Base-by-base conservation (phyloP, 202 grass and related monocot genomes). In the Bolboschoenoplectus hybrid region DNA sequence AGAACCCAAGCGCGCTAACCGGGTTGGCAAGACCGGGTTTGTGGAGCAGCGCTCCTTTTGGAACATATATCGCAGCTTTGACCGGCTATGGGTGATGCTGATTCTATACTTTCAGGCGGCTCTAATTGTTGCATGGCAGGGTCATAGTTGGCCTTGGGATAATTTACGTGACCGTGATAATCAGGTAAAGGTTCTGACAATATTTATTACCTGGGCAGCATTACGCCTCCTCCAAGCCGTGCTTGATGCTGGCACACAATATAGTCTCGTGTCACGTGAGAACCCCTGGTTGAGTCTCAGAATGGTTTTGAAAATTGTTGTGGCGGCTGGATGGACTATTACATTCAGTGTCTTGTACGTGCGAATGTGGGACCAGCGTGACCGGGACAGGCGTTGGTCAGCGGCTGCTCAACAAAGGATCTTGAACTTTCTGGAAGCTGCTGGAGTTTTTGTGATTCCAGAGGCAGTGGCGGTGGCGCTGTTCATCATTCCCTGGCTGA, bases 11-110 rank as follows among this genome's bases (percentile, higher is more conserved):
- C 82, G 88, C 75, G 0, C 41, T 55, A 80, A 80, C 63, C 84
- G 91, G 67, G 84, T 95, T 65, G 93, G 96, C 17, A 98, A 98
- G 86, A 98, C 96, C 32, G 96, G 96, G 10, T 98, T 98, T 56
- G 96, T 98, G 9, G 96, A 98, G 87, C 93, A 95, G 84, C 89
- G 93, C 6, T 98, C 96, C 35, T 98, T 95, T 81, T 98, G 96
- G 93, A 98, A 98, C 87, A 40, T 98, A 26, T 95, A 91, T 82
- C 93, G 96, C 66, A 98, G 96, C 86, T 98, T 98, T 17, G 96
- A 98, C 84, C 90, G 96, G 61, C 6, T 95, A 39, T 98, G 96
- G 96, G 86, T 98, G n/a, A 95, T 98, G 96, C 93, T 89, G 66
- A 89, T 98, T 58, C 86, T 98, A 0, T 98, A 91, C 73, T 90